Conservation (phyloP, 176 grass and related monocot genomes). For the Pontederia crassipes region DNA sequence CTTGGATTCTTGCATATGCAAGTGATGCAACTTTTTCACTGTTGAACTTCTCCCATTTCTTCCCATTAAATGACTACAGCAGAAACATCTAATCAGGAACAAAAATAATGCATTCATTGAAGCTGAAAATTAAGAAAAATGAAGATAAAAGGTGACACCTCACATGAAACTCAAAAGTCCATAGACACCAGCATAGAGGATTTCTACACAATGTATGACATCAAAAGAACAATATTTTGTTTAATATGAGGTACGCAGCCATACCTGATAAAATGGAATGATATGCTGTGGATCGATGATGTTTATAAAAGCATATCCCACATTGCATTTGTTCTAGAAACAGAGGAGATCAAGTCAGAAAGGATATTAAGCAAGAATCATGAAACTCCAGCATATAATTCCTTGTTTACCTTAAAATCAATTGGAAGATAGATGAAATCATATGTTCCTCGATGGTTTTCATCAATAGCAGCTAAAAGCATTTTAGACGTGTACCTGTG, state of each 20-base stretch:
- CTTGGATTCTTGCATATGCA: constrained; percentile 90
- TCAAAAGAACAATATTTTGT: background rate
- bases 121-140: background rate
- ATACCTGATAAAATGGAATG: constrained; percentile 83
- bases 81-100: background rate
- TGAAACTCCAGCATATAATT: background rate
- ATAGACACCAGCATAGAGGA: background rate
- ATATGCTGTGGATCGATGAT: constrained; percentile 83
- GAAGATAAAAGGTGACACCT: too few species aligned
- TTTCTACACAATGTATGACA: background rate
- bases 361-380: constrained; percentile 19
- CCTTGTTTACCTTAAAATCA: constrained; percentile 75
- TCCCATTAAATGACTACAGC: constrained; percentile 81
- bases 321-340: constrained; percentile 93
- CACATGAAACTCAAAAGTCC: too few species aligned
- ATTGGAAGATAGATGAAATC: constrained; percentile 99
- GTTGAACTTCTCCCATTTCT: constrained; percentile 94
- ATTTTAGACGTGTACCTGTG: constrained; percentile 86
- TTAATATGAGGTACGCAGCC: constrained; percentile 2
- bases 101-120: background rate
- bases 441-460: constrained; percentile 91
- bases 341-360: constrained; percentile 14
- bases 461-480: constrained; percentile 83
- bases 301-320: constrained; percentile 98
- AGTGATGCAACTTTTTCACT: constrained; percentile 95